Evolutionary conservation across 768 basidiomycete genomes (phyloP).

Genomic region (Cystobasidium tubakii): DNA sequence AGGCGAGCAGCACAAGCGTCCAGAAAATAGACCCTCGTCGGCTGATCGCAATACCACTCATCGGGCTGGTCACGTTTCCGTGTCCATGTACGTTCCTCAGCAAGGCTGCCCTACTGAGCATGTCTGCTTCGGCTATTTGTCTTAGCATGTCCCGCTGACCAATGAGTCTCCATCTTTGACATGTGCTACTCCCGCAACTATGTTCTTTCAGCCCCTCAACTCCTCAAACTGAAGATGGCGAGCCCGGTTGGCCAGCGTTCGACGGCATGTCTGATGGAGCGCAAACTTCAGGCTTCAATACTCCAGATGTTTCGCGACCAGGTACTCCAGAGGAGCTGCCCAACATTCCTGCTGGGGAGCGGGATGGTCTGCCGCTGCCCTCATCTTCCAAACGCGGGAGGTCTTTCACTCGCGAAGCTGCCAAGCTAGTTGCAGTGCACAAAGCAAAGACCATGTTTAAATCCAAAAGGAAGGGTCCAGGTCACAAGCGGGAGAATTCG

Average conservation of each 20-base stretch:
- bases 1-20: slow-evolving; percentile 6
- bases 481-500: neutral
- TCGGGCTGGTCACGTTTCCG: slow-evolving; percentile 14
- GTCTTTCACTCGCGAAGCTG: slow-evolving; percentile 32
- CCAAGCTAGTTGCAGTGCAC: slow-evolving; percentile 26
- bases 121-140: too few species aligned
- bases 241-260: neutral
- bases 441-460: slow-evolving; percentile 36
- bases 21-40: neutral
- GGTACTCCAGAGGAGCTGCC: slow-evolving; percentile 17
- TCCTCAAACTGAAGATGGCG: neutral
- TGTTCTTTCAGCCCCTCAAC: slow-evolving; percentile 5
- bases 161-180: neutral
- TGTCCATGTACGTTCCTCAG: slow-evolving; percentile 28
- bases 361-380: slow-evolving; percentile 36
- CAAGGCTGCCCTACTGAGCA: too few species aligned
- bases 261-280: slow-evolving; percentile 18
- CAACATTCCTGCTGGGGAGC: slow-evolving; percentile 28
- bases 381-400: slow-evolving; percentile 1
- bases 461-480: neutral
- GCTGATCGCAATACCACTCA: neutral
- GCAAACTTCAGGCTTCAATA: slow-evolving; percentile 7
- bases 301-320: slow-evolving; percentile 26
- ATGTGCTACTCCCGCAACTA: neutral
- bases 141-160: neutral